A percentile compares a stretch with the other conserved stretches of the same genome.
phyloP scores from a whole-genome alignment of 169 alveolate genomes.

The Eimeria sp. region DNA sequence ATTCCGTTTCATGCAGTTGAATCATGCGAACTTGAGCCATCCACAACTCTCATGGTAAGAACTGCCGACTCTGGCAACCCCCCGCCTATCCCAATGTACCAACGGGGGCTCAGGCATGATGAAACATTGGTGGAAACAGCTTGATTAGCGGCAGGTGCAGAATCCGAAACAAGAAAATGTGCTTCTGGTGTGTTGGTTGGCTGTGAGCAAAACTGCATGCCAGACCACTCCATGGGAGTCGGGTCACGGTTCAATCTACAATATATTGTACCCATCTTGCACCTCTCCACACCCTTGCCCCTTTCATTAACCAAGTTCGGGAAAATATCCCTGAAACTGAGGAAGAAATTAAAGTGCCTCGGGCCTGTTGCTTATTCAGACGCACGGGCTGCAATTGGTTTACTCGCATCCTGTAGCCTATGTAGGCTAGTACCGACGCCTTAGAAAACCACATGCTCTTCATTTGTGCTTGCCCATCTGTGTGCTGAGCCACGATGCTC shows the following conservation, averaged over 20 bases:
- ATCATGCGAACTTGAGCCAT: too few relatives aligned
- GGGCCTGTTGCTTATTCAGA: neutral
- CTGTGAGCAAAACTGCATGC: neutral
- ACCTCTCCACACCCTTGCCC: neutral
- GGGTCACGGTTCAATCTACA: neutral
- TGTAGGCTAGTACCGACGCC: neutral
- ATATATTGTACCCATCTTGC: neutral
- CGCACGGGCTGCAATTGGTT: conserved; percentile 2
- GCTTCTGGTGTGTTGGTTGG: neutral
- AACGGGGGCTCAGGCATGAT: too few relatives aligned
- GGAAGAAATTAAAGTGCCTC: neutral
- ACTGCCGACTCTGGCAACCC: too few relatives aligned
- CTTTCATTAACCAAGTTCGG: neutral
- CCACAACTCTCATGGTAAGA: too few relatives aligned
- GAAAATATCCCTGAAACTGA: neutral
- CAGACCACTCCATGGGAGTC: neutral
- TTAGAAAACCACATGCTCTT: neutral
- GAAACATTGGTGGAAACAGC: too few relatives aligned
- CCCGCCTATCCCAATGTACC: too few relatives aligned
- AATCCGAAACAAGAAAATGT: too few relatives aligned
- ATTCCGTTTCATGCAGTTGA: too few relatives aligned
- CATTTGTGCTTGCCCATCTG: neutral
- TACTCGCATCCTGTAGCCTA: neutral
- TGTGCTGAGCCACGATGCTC: neutral
- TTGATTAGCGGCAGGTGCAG: too few relatives aligned